Evolutionary conservation across 2,329 filamentous ascomycete genomes (phyloP), one percentile per base, ranked within the genome.

Genomic region (Raffaelea deltoideospora): DNA sequence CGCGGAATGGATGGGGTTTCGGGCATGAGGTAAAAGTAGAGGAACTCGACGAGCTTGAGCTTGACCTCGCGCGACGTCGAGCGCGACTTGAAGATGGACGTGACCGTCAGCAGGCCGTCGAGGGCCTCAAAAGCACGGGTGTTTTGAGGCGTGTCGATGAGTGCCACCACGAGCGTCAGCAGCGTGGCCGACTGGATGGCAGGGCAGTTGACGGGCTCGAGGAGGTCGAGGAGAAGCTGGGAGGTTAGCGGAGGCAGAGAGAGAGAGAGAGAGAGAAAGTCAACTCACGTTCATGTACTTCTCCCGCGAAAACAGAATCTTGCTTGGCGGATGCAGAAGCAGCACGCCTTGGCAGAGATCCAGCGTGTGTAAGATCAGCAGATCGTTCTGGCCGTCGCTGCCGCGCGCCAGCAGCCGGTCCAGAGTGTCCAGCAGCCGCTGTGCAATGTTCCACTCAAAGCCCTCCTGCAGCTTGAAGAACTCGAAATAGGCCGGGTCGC

Each of bases 21-120:
- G 35, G 88, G 87, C 79, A 96, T 94, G 48, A 98, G 77, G 58
- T 96, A 98, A 59, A 96, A 96, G 65, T 96, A 96, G 35, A 98
- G 63, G 53, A 96, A 96, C 57, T 96, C 90, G 47, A 95, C 79
- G n/a, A 93, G 74, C 57, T 93, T 90, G 52, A 94, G 72, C 63
- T 94, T 95, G 46, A 96, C 87, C 49, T 88, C 83, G 43, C 85
- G 76, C 19, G 76, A 76, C 4, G 88, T 95, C 45, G 77, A 75
- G 42, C 85, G 77, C 44, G 80, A 82, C 58, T 92, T 93, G 72
- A 96, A 95, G 34, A 96, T 70, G 10, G 82, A 88, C 2, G 88
- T 94, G 32, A 96, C 76, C 2, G 86, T 90, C 29, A 94, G 72
- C 5, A 98, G 72, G 38, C 90, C 90, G 53, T 96, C 88, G 46